phyloP scores from a whole-genome alignment of 352 stramenopile species.

The Phytophthora sansomeana region DNA sequence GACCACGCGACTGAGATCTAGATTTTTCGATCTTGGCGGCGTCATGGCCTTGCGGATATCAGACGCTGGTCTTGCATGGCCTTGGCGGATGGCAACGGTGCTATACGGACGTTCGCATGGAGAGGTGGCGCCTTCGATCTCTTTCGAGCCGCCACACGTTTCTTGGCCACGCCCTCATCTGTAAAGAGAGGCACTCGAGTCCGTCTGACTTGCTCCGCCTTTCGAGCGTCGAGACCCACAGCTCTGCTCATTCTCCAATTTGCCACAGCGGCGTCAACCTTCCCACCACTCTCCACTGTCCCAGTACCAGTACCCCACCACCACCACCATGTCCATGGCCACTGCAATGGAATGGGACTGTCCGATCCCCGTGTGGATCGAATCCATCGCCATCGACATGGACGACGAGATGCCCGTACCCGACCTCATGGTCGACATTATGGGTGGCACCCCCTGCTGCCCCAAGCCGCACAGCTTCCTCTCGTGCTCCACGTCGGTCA shows the following conservation, averaged over 20 bases:
- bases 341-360: slow-evolving; percentile 32
- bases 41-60: slow-evolving; percentile 27
- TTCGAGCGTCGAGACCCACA: slow-evolving; percentile 7
- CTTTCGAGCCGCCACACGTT: slow-evolving; percentile 9
- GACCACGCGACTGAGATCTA: not conserved
- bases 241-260: slow-evolving; percentile 36
- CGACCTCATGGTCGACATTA: slow-evolving; percentile 14
- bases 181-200: slow-evolving; percentile 38
- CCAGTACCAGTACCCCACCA: slow-evolving; percentile 12
- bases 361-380: slow-evolving; percentile 37
- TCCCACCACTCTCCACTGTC: slow-evolving; percentile 4
- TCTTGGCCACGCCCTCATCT: slow-evolving; percentile 12
- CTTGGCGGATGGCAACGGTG: slow-evolving; percentile 15
- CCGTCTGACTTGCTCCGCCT: slow-evolving; percentile 28
- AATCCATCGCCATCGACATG: slow-evolving; percentile 37
- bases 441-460: slow-evolving; percentile 10
- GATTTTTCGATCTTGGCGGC: slow-evolving; percentile 30
- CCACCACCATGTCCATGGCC: slow-evolving; percentile 10
- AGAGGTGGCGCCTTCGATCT: slow-evolving; percentile 1
- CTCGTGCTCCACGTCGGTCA: not conserved
- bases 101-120: not conserved
- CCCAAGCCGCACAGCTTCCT: slow-evolving; percentile 20
- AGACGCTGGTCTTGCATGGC: slow-evolving; percentile 9
- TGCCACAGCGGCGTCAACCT: slow-evolving; percentile 29
- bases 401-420: slow-evolving; percentile 26